Evolutionary conservation across 495 filamentous ascomycete genomes (phyloP).

Genomic region (Collariella sp.): DNA sequence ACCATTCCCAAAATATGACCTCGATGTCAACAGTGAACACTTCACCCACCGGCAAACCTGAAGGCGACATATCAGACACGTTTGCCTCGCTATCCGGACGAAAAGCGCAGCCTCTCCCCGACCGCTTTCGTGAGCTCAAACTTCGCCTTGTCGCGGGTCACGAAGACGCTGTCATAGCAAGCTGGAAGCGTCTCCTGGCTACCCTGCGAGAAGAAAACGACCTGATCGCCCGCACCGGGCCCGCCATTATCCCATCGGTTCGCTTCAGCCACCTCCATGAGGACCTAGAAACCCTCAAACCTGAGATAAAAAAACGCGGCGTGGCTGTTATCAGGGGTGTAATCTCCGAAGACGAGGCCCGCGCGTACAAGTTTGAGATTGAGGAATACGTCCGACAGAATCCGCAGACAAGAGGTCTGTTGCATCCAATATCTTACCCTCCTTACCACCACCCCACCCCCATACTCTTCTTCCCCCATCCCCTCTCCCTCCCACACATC

Average conservation of each 20-base stretch:
- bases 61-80: slow-evolving; percentile 74
- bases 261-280: slow-evolving; percentile 46
- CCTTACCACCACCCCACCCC: no score
- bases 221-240: slow-evolving; percentile 31
- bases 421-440: slow-evolving; percentile 15
- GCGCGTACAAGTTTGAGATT: slow-evolving; percentile 48
- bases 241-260: slow-evolving; percentile 49
- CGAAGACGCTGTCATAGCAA: slow-evolving; percentile 50
- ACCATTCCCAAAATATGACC: background rate
- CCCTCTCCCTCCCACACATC: slow-evolving; percentile 14
- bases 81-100: slow-evolving; percentile 73
- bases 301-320: slow-evolving; percentile 53
- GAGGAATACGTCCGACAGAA: slow-evolving; percentile 57
- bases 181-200: slow-evolving; percentile 62
- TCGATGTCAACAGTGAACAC: slow-evolving; percentile 18
- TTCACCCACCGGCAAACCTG: slow-evolving; percentile 24
- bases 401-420: slow-evolving; percentile 44
- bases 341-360: slow-evolving; percentile 49
- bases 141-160: slow-evolving; percentile 50
- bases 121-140: slow-evolving; percentile 74
- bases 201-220: slow-evolving; percentile 48
- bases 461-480: background rate
- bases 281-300: slow-evolving; percentile 33
- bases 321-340: slow-evolving; percentile 56
- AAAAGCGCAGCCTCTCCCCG: slow-evolving; percentile 53